phyloP scores from a whole-genome alignment of 805 yeast genomes.

The Blastobotrys attinorum region DNA sequence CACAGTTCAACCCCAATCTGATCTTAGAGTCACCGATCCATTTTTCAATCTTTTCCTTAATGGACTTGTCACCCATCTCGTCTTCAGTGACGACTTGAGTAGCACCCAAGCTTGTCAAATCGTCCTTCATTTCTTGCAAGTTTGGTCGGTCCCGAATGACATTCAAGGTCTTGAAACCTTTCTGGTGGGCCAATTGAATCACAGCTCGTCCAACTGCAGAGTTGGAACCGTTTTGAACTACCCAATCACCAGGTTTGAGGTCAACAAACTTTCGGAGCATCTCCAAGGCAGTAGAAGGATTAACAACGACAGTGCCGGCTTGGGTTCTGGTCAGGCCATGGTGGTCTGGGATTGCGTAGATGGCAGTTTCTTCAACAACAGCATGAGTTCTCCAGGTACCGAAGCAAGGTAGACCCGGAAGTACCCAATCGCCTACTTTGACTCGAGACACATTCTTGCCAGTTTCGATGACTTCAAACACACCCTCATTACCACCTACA shows the following conservation, averaged over 20 bases:
- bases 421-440: conserved; percentile 75
- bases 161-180: conserved; percentile 76
- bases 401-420: conserved; percentile 66
- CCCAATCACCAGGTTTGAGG: conserved; percentile 68
- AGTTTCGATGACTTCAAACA: conserved; percentile 70
- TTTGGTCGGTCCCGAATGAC: conserved; percentile 83
- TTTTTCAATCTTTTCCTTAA: conserved; percentile 46
- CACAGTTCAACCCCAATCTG: conserved; percentile 80
- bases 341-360: conserved; percentile 48
- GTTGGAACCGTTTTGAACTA: conserved; percentile 93
- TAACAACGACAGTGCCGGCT: conserved; percentile 87
- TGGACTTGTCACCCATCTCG: conserved; percentile 62
- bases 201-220: conserved; percentile 93
- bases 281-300: conserved; percentile 88
- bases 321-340: conserved; percentile 29
- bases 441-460: conserved; percentile 41
- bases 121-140: conserved; percentile 51
- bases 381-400: conserved; percentile 95
- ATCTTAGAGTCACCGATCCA: conserved; percentile 48
- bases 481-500: conserved; percentile 91
- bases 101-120: conserved; percentile 65
- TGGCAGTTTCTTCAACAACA: conserved; percentile 41
- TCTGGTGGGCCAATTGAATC: conserved; percentile 70
- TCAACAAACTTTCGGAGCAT: conserved; percentile 67
- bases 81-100: conserved; percentile 85